Base-by-base conservation (phyloP, 805 yeast species). In the Suhomyces sp. region DNA sequence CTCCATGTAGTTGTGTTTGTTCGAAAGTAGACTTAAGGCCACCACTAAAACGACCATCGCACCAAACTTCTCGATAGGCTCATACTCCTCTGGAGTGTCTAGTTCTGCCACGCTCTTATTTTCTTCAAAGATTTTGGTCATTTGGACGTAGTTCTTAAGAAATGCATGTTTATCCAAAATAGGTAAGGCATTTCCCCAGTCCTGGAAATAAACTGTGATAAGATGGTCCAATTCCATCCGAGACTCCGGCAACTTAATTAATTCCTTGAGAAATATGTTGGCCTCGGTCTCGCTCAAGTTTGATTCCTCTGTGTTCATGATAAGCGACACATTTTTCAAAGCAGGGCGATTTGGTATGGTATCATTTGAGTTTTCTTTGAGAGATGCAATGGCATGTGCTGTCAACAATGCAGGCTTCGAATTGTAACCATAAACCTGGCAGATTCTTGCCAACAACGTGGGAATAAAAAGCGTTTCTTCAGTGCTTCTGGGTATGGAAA, bases 401-500 rank as follows among this genome's bases (percentile, higher is more conserved):
- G 93, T 83, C 51, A 84, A 69, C 12, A 83, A 73, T n/a, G 90
- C 84, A 1, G 89, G 85, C 55, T 81, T 83, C 1, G 90, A 84
- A 47, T 82, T 79, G 63, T 84, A 85, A 0, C 94, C 93, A 65
- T 84, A 87, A 1, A 78, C 80, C 59, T 83, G 84, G 53, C 89
- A 86, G 47, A 87, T 77, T 51, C 83, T 79, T 5, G 90, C 87
- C 53, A 87, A 69, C 47, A 87, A 66, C 6, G 88, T 83, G 0
- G 94, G 93, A 35, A 86, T 82, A 59, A 86, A 85, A 41, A 87
- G 68, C 0, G 90, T 86, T 62, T 87, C 94, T 59, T 86, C 92
- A 0, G 93, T 87, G 15, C 87, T 80, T 62, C 94, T 72, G 6
- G 93, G 94, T 8, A 86, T 79, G 0, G 93, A 81, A 54, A 86